These are phyloP conservation scores for Malassezia slooffiae DNA, from an alignment of 1,284 basidiomycete genomes.

Conservation along the genomic window DNA sequence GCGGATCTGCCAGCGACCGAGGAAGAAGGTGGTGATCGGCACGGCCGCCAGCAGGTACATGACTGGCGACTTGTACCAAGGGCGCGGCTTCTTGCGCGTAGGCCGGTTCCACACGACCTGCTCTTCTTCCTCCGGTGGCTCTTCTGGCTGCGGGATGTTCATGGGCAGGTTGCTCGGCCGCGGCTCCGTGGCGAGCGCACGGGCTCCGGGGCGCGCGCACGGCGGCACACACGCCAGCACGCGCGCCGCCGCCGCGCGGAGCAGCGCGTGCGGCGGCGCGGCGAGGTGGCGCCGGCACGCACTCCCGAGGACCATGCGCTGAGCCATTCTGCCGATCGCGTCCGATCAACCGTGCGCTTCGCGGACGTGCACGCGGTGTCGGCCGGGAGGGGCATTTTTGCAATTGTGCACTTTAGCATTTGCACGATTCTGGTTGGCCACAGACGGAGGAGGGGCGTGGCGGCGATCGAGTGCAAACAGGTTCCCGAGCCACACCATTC, in stretches of 20 bases:
- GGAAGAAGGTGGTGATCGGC: conserved; percentile 77
- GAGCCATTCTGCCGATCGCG: no score
- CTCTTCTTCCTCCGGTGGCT: not conserved
- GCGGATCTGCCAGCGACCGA: conserved; percentile 84
- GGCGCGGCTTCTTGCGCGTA: conserved; percentile 1
- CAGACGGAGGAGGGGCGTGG: not conserved
- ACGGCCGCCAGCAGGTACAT: conserved; percentile 66
- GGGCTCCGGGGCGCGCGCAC: no score
- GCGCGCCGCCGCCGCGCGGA: no score
- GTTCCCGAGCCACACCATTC: conserved; percentile 14
- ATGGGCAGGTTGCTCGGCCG: not conserved
- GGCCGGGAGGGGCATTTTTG: not conserved
- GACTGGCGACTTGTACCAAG: conserved; percentile 37
- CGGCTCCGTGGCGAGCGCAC: no score
- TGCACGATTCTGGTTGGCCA: conserved; percentile 7
- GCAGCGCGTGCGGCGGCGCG: no score
- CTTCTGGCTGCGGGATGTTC: not conserved
- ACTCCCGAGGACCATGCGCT: no score
- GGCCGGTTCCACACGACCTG: conserved; percentile 14
- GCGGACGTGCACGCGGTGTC: no score
- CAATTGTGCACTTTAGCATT: conserved; percentile 9
- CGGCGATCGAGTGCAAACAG: not conserved
- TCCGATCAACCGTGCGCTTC: no score
- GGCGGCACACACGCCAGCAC: no score
- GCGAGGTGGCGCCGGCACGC: no score